A percentile compares a stretch with the other conserved stretches of the same genome.
Evolutionary conservation across 495 filamentous ascomycete genomes (phyloP).

Genomic region (Antarctomyces pellizariae): DNA sequence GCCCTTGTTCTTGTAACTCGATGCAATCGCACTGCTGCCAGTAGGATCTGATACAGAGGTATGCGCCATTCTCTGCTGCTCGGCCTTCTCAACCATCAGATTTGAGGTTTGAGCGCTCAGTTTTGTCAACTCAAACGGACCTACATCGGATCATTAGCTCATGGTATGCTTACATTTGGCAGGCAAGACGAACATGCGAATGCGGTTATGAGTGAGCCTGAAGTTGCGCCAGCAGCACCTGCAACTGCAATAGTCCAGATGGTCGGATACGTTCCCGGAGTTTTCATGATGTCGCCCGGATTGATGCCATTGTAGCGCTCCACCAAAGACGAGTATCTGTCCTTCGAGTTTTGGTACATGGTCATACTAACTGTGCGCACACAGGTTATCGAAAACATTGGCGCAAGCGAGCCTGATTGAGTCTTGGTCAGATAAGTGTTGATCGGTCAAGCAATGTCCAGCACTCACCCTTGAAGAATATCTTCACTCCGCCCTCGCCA

Average conservation of each 20-base stretch:
- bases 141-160: conserved; percentile 17
- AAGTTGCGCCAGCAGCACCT: conserved; percentile 50
- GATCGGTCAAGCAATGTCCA: not conserved
- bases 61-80: too few species aligned
- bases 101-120: conserved; percentile 75
- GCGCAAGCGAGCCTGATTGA: conserved; percentile 20
- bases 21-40: conserved; percentile 29
- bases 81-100: conserved; percentile 47
- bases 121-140: conserved; percentile 87
- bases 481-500: conserved; percentile 40
- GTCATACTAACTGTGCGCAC: conserved; percentile 87
- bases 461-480: conserved; percentile 52
- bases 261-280: conserved; percentile 42
- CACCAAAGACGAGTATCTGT: conserved; percentile 44
- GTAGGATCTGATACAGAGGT: conserved; percentile 25
- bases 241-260: conserved; percentile 49
- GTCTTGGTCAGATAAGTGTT: conserved; percentile 2
- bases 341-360: conserved; percentile 70
- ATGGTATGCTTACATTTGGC: conserved; percentile 2
- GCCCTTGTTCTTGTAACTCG: conserved; percentile 56
- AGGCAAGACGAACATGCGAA: conserved; percentile 49
- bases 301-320: conserved; percentile 38
- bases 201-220: conserved; percentile 57
- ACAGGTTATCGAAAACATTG: conserved; percentile 66
- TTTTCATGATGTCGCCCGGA: conserved; percentile 48